These are phyloP conservation scores for Tetrahymena elliotti DNA, from an alignment of 73 alveolate genomes.

Conservation along the genomic window DNA sequence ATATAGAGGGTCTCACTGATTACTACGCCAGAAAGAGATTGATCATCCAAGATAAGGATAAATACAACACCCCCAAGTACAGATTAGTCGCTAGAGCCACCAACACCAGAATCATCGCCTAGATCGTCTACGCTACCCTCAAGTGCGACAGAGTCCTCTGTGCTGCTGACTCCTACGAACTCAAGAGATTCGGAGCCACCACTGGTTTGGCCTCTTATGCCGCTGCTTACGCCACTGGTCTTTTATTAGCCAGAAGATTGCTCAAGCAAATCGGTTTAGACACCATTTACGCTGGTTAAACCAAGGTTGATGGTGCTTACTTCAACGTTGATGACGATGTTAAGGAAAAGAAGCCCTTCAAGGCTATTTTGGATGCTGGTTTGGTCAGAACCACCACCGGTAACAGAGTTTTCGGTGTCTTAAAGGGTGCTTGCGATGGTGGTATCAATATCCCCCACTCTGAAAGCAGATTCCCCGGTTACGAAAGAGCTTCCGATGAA, in stretches of 20 bases:
- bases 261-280: slow-evolving; percentile 89
- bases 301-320: slow-evolving; percentile 80
- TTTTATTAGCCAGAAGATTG: slow-evolving; percentile 96
- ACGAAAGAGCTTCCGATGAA: slow-evolving; percentile 72
- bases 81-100: slow-evolving; percentile 99
- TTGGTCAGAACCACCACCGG: slow-evolving; percentile 98
- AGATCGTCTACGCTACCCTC: slow-evolving; percentile 91
- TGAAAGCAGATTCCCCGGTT: slow-evolving; percentile 99
- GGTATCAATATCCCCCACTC: slow-evolving; percentile 98
- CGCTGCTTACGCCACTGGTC: slow-evolving; percentile 99
- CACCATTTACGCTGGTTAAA: slow-evolving; percentile 82
- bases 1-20: slow-evolving; percentile 96
- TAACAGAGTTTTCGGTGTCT: slow-evolving; percentile 99
- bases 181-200: slow-evolving; percentile 86
- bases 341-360: slow-evolving; percentile 94
- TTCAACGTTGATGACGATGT: slow-evolving; percentile 72
- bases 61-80: slow-evolving; percentile 99
- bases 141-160: slow-evolving; percentile 95
- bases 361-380: slow-evolving; percentile 98
- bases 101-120: slow-evolving; percentile 93
- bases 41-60: slow-evolving; percentile 96
- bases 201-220: slow-evolving; percentile 99
- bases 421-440: slow-evolving; percentile 99
- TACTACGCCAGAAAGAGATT: slow-evolving; percentile 97
- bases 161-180: slow-evolving; percentile 94